These are phyloP conservation scores for Boletus barrowsii DNA, from an alignment of 768 basidiomycete species.

Conservation along the genomic window DNA sequence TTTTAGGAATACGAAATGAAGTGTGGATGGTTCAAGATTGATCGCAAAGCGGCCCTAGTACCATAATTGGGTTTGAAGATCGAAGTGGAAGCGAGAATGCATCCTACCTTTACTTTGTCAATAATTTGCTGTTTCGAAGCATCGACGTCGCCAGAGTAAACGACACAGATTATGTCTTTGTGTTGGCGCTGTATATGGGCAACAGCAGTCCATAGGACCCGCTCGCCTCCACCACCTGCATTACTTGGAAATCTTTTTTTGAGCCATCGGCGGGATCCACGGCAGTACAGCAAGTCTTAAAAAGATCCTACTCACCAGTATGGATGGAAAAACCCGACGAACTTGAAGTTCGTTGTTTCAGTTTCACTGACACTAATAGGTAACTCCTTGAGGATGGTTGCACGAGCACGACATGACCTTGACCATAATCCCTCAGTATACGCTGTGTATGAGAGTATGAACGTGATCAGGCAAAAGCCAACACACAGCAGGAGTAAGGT, in stretches of 20 bases:
- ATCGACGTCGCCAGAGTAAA: constrained; percentile 88
- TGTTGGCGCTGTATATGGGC: constrained; percentile 68
- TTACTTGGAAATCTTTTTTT: constrained; percentile 57
- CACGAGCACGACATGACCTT: constrained; percentile 20
- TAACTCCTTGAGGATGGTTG: constrained; percentile 20
- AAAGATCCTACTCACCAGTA: constrained; percentile 67
- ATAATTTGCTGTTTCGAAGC: constrained; percentile 80
- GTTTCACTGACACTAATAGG: background rate
- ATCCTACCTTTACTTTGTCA: constrained; percentile 68
- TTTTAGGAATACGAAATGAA: constrained; percentile 81
- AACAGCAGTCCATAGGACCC: constrained; percentile 92
- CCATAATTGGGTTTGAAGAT: background rate
- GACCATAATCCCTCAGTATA: constrained; percentile 25
- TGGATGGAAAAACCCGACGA: constrained; percentile 91
- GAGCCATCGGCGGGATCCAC: constrained; percentile 18
- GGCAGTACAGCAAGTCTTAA: background rate
- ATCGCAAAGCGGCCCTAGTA: constrained; percentile 79
- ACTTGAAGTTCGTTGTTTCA: constrained; percentile 16
- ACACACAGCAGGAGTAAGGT: constrained; percentile 15
- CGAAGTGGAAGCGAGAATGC: background rate
- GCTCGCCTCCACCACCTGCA: constrained; percentile 95
- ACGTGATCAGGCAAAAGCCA: constrained; percentile 4
- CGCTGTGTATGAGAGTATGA: constrained; percentile 19
- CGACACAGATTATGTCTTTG: constrained; percentile 62
- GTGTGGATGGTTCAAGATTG: constrained; percentile 52